A percentile compares a stretch with the other conserved stretches of the same genome.
Evolutionary conservation across 2,329 filamentous ascomycete species (phyloP).

Genomic region (Colletotrichum magnum): DNA sequence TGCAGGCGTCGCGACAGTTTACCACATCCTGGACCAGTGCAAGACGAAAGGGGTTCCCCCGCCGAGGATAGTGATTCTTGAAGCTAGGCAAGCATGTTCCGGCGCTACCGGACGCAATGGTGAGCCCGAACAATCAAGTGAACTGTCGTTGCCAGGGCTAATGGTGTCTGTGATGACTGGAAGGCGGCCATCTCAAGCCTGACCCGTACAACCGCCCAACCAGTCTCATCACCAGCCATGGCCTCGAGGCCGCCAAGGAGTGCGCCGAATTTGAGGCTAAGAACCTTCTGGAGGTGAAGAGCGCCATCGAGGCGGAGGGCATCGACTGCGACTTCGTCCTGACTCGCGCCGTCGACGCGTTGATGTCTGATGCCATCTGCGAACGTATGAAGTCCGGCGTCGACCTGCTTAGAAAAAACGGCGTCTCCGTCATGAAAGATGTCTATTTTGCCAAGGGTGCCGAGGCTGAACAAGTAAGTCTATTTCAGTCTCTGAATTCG

Average conservation of each 20-base stretch:
- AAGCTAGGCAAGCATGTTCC: slow-evolving; percentile 63
- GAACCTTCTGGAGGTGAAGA: slow-evolving; percentile 54
- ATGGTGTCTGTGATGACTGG: slow-evolving; percentile 56
- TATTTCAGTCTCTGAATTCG: slow-evolving; percentile 47
- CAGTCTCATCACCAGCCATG: slow-evolving; percentile 66
- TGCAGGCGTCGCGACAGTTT: slow-evolving; percentile 40
- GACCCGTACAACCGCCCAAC: slow-evolving; percentile 68
- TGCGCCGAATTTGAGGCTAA: slow-evolving; percentile 64
- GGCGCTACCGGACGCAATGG: slow-evolving; percentile 70
- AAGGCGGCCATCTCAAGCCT: slow-evolving; percentile 64
- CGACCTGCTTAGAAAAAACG: slow-evolving; percentile 48
- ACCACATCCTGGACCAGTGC: slow-evolving; percentile 44
- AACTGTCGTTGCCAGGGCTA: slow-evolving; percentile 57
- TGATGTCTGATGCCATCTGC: slow-evolving; percentile 46
- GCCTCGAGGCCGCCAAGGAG: slow-evolving; percentile 45
- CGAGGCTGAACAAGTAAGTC: slow-evolving; percentile 48
- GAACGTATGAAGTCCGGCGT: slow-evolving; percentile 46
- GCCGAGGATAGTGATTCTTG: slow-evolving; percentile 59
- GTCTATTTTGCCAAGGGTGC: slow-evolving; percentile 47
- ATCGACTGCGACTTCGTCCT: slow-evolving; percentile 62
- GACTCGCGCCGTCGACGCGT: slow-evolving; percentile 56
- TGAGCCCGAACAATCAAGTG: slow-evolving; percentile 42
- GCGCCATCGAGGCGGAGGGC: slow-evolving; percentile 52
- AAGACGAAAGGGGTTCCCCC: slow-evolving; percentile 46
- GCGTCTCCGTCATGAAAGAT: slow-evolving; percentile 46